phyloP scores from a whole-genome alignment of 805 yeast genomes.

The Sugiyamaella valdiviana region DNA sequence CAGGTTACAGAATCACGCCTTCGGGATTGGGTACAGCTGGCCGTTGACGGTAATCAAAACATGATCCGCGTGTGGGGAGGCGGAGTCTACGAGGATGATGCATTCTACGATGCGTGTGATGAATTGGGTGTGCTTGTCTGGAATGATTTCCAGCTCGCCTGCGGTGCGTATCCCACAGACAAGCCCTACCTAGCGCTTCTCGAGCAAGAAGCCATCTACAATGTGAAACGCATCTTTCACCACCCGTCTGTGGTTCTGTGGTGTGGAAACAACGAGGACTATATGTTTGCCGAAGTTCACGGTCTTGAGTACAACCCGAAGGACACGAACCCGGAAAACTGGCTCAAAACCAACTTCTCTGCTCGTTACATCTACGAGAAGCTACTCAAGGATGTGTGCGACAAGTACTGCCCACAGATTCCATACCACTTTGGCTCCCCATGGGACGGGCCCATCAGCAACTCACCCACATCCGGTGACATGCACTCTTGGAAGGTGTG shows the following conservation, averaged over 20 bases:
- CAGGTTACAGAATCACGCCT: constrained; percentile 32
- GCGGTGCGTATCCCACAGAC: constrained; percentile 46
- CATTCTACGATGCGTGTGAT: constrained; percentile 40
- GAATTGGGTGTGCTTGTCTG: constrained; percentile 41
- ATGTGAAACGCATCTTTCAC: constrained; percentile 37
- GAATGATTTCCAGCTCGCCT: constrained; percentile 53
- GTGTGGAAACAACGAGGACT: constrained; percentile 44
- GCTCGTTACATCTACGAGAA: constrained; percentile 39
- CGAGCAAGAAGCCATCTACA: constrained; percentile 33
- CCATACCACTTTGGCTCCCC: constrained; percentile 40
- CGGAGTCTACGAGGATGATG: constrained; percentile 39
- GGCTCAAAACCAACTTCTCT: constrained; percentile 31
- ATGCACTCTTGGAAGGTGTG: constrained; percentile 50
- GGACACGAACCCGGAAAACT: constrained; percentile 10
- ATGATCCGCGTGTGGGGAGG: constrained; percentile 47
- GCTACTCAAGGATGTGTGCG: constrained; percentile 9
- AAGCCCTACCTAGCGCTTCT: constrained; percentile 33
- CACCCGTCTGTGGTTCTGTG: constrained; percentile 36
- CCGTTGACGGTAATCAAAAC: constrained; percentile 37
- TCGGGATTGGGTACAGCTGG: constrained; percentile 31
- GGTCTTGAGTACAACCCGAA: constrained; percentile 12
- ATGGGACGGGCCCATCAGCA: constrained; percentile 33
- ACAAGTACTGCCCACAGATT: constrained; percentile 6
- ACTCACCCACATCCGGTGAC: constrained; percentile 38
- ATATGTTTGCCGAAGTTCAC: constrained; percentile 38